A percentile compares a stretch with the other conserved stretches of the same genome.
Conservation (phyloP, 805 yeast species). For the Saturnispora saitoi region DNA sequence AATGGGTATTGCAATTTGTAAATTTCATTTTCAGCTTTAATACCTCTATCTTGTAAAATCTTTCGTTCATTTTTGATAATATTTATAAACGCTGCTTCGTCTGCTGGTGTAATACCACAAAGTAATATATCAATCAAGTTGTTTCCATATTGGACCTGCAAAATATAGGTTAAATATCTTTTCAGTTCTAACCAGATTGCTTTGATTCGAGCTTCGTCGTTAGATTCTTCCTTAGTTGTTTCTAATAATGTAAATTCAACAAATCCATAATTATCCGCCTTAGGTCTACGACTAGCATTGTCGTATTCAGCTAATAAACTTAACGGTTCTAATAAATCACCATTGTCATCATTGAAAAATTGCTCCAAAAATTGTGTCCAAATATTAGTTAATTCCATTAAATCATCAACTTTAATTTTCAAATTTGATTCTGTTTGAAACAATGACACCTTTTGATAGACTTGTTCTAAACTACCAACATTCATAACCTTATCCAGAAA, state of each 20-base stretch:
- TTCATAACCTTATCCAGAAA: constrained; percentile 42
- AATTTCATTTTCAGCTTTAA: constrained; percentile 16
- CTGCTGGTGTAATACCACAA: constrained; percentile 55
- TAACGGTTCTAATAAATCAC: not conserved
- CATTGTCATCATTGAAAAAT: constrained; percentile 7
- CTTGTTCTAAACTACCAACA: constrained; percentile 47
- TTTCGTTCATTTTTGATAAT: constrained; percentile 43
- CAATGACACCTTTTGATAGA: constrained; percentile 39
- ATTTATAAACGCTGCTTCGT: constrained; percentile 56
- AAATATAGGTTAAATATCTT: constrained; percentile 70
- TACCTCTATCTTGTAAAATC: constrained; percentile 17
- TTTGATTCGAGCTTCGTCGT: constrained; percentile 5
- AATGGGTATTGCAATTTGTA: constrained; percentile 49
- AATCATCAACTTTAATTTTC: constrained; percentile 36
- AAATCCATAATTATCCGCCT: constrained; percentile 14
- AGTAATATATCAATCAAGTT: constrained; percentile 46
- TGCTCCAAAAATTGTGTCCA: constrained; percentile 34
- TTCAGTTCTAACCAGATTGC: constrained; percentile 67
- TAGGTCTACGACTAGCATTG: constrained; percentile 20
- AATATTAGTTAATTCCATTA: constrained; percentile 36
- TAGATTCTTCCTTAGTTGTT: not conserved
- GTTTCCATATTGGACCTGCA: constrained; percentile 73
- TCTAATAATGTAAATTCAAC: constrained; percentile 8
- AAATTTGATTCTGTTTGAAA: constrained; percentile 56
- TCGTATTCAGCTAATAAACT: constrained; percentile 27